These are phyloP conservation scores for Hypoxylon sp. DNA, from an alignment of 2,329 filamentous ascomycete species.

Conservation along the genomic window DNA sequence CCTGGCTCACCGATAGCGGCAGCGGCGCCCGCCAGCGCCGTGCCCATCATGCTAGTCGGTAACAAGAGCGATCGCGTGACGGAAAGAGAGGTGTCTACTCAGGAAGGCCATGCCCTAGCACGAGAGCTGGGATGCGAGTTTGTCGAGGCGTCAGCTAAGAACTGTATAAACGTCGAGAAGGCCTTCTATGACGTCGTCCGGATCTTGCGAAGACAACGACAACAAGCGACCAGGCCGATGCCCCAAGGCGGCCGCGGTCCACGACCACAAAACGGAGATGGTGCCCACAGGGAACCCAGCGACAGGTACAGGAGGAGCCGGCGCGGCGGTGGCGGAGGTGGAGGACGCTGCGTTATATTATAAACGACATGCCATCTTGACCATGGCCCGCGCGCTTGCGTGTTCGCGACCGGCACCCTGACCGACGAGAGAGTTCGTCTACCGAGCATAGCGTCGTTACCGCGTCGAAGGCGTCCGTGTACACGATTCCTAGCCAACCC, in stretches of 20 bases:
- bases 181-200: constrained; percentile 98
- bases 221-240: constrained; percentile 57
- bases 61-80: constrained; percentile 98
- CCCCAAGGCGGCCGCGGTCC: constrained; percentile 33
- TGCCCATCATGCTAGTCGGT: constrained; percentile 96
- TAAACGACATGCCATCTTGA: constrained; percentile 40
- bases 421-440: constrained; percentile 34
- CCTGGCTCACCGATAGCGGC: constrained; percentile 75
- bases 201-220: constrained; percentile 83
- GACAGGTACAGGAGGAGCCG: constrained; percentile 42
- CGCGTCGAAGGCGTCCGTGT: constrained; percentile 11
- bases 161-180: constrained; percentile 98
- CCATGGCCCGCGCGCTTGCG: constrained; percentile 31
- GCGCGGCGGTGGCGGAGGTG: constrained; percentile 41
- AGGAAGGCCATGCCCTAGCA: constrained; percentile 91
- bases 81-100: constrained; percentile 94
- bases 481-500: constrained; percentile 4
- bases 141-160: constrained; percentile 95
- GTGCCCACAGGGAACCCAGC: constrained; percentile 27
- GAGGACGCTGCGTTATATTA: constrained; percentile 54
- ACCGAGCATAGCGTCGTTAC: constrained; percentile 25
- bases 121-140: constrained; percentile 95
- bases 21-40: constrained; percentile 68
- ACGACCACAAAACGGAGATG: constrained; percentile 39
- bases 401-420: constrained; percentile 36